Conservation (phyloP, 75 land plant species). For the Selaginella tamariscina region DNA sequence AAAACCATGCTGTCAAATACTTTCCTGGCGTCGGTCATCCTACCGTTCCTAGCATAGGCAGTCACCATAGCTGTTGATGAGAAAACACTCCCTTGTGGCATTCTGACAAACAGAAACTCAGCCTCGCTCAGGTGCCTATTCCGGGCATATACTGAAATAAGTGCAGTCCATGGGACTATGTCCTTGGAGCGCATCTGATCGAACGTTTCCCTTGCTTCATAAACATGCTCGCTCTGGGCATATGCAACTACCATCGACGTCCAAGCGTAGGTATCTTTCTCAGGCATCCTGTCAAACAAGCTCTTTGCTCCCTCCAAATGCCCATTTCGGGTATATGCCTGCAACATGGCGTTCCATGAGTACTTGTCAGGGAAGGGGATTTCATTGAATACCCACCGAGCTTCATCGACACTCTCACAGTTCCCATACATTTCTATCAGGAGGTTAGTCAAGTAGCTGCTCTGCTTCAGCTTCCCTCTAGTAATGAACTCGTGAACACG, state of each 20-base stretch:
- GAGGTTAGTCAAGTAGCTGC: neutral
- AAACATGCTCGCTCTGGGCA: neutral
- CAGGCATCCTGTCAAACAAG: neutral
- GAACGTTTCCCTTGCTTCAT: neutral
- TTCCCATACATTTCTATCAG: neutral
- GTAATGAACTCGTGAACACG: neutral
- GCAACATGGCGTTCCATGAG: neutral
- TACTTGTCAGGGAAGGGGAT: neutral
- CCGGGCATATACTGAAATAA: neutral
- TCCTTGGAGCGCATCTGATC: neutral
- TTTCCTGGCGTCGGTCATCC: neutral
- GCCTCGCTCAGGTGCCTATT: neutral
- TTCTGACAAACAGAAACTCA: neutral
- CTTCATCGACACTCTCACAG: neutral
- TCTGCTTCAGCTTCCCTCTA: neutral
- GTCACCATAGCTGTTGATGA: neutral
- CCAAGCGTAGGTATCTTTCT: neutral
- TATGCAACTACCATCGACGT: neutral
- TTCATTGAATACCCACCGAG: neutral
- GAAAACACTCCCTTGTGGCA: neutral
- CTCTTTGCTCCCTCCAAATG: neutral
- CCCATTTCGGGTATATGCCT: neutral
- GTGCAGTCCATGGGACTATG: neutral
- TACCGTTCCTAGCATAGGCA: neutral
- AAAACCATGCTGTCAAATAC: neutral